Evolutionary conservation across 2,329 filamentous ascomycete species (phyloP).

Genomic region (Neonectria ditissima): DNA sequence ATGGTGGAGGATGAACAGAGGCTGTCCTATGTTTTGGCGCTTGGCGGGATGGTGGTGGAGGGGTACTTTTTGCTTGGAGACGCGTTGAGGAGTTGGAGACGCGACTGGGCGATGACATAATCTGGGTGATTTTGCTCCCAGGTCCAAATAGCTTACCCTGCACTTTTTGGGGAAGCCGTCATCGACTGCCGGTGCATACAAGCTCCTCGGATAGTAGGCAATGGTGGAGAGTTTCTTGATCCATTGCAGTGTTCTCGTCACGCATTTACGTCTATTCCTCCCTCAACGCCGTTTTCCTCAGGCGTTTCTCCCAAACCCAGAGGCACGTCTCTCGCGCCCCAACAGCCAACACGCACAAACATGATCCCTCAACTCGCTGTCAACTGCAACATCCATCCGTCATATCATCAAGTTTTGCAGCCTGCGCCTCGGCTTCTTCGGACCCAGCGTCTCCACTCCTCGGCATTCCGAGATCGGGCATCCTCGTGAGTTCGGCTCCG

Average conservation of each 20-base stretch:
- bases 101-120: conserved; percentile 43
- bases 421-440: conserved; percentile 15
- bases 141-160: neutral
- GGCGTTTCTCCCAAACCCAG: neutral
- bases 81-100: conserved; percentile 38
- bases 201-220: neutral
- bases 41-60: conserved; percentile 15
- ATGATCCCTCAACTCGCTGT: neutral
- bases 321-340: too few relatives aligned
- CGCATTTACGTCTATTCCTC: neutral
- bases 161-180: neutral
- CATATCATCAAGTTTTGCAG: neutral
- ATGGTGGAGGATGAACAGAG: conserved; percentile 51
- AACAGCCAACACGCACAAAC: neutral
- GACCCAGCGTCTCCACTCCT: conserved; percentile 21
- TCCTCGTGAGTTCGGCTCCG: conserved; percentile 16
- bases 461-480: conserved; percentile 25
- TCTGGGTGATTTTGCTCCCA: neutral
- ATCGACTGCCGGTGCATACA: neutral
- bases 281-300: neutral
- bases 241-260: too few relatives aligned
- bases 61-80: conserved; percentile 18
- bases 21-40: neutral
- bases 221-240: neutral
- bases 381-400: neutral